phyloP scores from a whole-genome alignment of 2,329 filamentous ascomycete species.

The Aspergillus sp. region DNA sequence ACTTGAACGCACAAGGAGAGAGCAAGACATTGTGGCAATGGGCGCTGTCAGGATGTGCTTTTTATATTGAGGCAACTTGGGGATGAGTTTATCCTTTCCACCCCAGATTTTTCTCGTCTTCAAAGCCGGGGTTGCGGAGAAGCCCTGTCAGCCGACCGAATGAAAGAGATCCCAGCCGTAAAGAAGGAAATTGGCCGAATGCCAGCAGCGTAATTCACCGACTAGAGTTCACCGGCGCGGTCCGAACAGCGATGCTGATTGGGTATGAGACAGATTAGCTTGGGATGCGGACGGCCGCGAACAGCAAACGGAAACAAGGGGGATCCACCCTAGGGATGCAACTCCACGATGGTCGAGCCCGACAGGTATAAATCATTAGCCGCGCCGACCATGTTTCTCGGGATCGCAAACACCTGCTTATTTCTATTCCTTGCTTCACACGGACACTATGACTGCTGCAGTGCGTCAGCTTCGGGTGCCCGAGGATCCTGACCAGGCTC shows the following conservation, averaged over 20 bases:
- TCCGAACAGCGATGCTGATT: not conserved
- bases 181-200: not conserved
- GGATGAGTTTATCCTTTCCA: not conserved
- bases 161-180: not conserved
- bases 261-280: not conserved
- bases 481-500: not conserved
- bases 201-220: not conserved
- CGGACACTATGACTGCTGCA: not conserved
- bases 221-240: constrained; percentile 4
- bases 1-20: not conserved
- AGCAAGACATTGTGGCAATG: not conserved
- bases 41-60: no score
- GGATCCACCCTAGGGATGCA: not conserved
- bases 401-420: not conserved
- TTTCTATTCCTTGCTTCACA: no score
- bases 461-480: not conserved
- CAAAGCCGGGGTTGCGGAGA: constrained; percentile 3
- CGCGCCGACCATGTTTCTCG: not conserved
- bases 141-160: not conserved
- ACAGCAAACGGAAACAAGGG: not conserved
- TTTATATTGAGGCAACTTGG: not conserved
- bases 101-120: not conserved
- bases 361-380: constrained; percentile 5
- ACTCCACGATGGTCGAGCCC: not conserved
- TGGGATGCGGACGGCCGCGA: not conserved